These are phyloP conservation scores for Helichrysum umbraculigerum DNA, from an alignment of 129 eudicot species.

Conservation along the genomic window DNA sequence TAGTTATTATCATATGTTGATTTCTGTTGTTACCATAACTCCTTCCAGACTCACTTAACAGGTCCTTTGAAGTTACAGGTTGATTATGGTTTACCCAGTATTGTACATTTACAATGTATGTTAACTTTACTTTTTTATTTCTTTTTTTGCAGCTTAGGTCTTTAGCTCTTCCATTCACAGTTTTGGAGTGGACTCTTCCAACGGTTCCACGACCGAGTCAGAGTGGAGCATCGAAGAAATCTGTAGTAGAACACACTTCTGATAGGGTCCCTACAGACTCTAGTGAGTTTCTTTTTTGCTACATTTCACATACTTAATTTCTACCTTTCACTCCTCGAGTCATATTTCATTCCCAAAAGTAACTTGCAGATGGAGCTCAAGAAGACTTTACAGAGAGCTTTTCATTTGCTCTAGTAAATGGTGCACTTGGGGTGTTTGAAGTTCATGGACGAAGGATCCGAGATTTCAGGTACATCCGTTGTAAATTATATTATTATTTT, in stretches of 20 bases:
- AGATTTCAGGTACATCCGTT: conserved; percentile 70
- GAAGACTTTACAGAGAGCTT: conserved; percentile 97
- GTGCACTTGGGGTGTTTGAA: conserved; percentile 98
- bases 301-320: neutral
- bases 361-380: conserved; percentile 69
- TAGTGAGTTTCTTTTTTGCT: conserved; percentile 49
- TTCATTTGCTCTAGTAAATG: conserved; percentile 89
- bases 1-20: neutral
- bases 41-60: neutral
- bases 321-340: neutral
- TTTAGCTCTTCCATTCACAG: conserved; percentile 98
- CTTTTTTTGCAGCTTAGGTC: conserved; percentile 79
- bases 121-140: too few species aligned
- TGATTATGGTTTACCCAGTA: neutral
- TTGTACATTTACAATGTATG: too few species aligned
- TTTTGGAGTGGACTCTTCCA: conserved; percentile 97
- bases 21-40: neutral
- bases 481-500: neutral
- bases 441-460: conserved; percentile 97
- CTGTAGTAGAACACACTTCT: conserved; percentile 53
- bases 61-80: neutral
- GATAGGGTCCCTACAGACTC: conserved; percentile 52
- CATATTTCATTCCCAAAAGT: conserved; percentile 31
- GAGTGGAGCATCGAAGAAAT: conserved; percentile 53
- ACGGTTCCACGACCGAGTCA: conserved; percentile 82